Evolutionary conservation across 2,329 filamentous ascomycete genomes (phyloP).

Genomic region (Aspergillus eucalypticola): DNA sequence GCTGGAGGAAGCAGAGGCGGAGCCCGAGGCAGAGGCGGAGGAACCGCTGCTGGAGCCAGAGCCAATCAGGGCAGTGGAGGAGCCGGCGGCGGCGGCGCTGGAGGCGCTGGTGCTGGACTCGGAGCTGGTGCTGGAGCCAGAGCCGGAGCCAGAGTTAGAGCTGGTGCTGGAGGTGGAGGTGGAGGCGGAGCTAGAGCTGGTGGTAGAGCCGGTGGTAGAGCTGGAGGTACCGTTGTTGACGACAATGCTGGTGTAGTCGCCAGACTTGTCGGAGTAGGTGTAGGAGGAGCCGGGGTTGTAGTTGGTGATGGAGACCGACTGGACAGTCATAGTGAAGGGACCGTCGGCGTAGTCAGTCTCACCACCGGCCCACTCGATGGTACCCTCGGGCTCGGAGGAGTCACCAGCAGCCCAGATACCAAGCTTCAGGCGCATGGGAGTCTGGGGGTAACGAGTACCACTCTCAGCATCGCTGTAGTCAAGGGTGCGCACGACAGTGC

Average conservation of each 20-base stretch:
- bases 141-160: conserved; percentile 11
- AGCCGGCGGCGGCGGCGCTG: conserved; percentile 13
- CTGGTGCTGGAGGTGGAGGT: conserved; percentile 10
- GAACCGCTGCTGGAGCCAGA: conserved; percentile 5
- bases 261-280: conserved; percentile 61
- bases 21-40: conserved; percentile 10
- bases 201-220: conserved; percentile 5
- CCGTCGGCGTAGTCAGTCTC: conserved; percentile 64
- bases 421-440: conserved; percentile 70
- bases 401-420: conserved; percentile 70
- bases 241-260: conserved; percentile 64
- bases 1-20: conserved; percentile 13
- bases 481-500: conserved; percentile 61
- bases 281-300: conserved; percentile 49
- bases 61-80: not conserved
- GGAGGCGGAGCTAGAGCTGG: conserved; percentile 10
- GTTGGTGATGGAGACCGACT: conserved; percentile 59
- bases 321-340: conserved; percentile 74
- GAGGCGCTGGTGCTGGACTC: conserved; percentile 15
- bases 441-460: conserved; percentile 67
- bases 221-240: conserved; percentile 32
- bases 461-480: conserved; percentile 59
- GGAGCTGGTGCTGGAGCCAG: conserved; percentile 14
- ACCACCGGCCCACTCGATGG: conserved; percentile 70
- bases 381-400: conserved; percentile 44